Conservation (phyloP, 2,329 filamentous ascomycete genomes). For the Claviceps sp. region DNA sequence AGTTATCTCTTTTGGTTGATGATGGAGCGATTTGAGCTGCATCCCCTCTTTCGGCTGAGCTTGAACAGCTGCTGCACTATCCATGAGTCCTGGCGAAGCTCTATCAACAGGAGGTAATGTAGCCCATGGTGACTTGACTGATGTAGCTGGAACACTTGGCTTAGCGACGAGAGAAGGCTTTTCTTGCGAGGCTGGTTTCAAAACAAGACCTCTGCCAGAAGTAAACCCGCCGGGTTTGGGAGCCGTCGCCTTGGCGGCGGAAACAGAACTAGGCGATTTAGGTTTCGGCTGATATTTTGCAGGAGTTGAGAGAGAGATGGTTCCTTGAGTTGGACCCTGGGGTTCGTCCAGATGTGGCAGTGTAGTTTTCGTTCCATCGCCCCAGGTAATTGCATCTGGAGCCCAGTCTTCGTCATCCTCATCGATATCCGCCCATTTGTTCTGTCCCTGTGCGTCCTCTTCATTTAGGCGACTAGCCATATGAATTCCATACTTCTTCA, state of each 20-base stretch:
- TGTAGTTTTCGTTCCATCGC: constrained; percentile 73
- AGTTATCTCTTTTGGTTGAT: constrained; percentile 65
- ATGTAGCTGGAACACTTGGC: constrained; percentile 50
- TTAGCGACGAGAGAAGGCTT: constrained; percentile 64
- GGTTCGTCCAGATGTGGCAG: constrained; percentile 49
- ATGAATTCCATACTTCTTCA: constrained; percentile 78
- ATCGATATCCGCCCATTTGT: constrained; percentile 83
- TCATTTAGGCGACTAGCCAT: constrained; percentile 66
- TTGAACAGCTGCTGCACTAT: constrained; percentile 33
- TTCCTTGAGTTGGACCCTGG: constrained; percentile 16
- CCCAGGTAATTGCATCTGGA: constrained; percentile 76
- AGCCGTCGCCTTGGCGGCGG: constrained; percentile 24
- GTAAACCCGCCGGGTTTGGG: constrained; percentile 33
- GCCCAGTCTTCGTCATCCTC: constrained; percentile 83
- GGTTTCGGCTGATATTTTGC: constrained; percentile 26
- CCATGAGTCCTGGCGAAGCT: constrained; percentile 54
- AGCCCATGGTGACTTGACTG: constrained; percentile 87
- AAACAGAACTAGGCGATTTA: constrained; percentile 27
- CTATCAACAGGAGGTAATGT: constrained; percentile 73
- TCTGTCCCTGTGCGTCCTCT: constrained; percentile 60
- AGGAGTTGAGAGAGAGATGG: constrained; percentile 11
- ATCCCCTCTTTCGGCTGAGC: constrained; percentile 40
- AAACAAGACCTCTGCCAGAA: constrained; percentile 46
- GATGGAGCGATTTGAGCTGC: constrained; percentile 39
- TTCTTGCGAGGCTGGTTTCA: constrained; percentile 51